These are phyloP conservation scores for Smallanthus sonchifolius DNA, from an alignment of 129 eudicot genomes.

Conservation along the genomic window DNA sequence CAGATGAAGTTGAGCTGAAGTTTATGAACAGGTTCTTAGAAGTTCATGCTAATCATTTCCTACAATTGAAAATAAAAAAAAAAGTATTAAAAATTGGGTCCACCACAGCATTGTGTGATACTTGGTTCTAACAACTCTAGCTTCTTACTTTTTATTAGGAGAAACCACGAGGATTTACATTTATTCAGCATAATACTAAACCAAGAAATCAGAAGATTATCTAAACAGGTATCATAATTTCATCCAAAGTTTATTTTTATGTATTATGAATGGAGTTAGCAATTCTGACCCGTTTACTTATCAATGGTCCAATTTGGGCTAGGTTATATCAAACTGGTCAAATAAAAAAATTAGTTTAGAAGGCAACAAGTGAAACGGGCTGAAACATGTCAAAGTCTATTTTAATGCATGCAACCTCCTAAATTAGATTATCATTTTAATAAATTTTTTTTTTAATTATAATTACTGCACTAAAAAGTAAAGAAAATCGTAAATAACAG, in stretches of 20 bases:
- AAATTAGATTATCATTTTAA: not conserved
- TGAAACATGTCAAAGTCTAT: not conserved
- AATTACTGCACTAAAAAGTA: not conserved
- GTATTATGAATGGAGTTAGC: not conserved
- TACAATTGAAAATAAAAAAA: not conserved
- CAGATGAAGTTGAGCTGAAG: conserved; percentile 95
- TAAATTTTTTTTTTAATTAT: not conserved
- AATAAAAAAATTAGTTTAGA: not conserved
- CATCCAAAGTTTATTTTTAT: not conserved
- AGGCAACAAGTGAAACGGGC: not conserved
- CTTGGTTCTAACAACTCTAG: not conserved
- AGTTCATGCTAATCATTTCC: not conserved
- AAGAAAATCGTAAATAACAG: not conserved
- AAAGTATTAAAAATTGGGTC: not conserved
- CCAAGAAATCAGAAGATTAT: conserved; percentile 84
- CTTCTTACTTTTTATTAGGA: conserved; percentile 42
- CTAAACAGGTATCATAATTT: conserved; percentile 60
- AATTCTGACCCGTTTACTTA: not conserved
- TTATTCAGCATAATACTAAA: conserved; percentile 71
- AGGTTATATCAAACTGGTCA: not conserved
- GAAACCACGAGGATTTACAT: conserved; percentile 84
- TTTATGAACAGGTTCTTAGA: conserved; percentile 74
- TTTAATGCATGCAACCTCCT: not conserved
- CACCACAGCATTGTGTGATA: not conserved
- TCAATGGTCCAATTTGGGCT: not conserved